phyloP scores from a whole-genome alignment of 257 asterid species.

The Solanum arcanum region DNA sequence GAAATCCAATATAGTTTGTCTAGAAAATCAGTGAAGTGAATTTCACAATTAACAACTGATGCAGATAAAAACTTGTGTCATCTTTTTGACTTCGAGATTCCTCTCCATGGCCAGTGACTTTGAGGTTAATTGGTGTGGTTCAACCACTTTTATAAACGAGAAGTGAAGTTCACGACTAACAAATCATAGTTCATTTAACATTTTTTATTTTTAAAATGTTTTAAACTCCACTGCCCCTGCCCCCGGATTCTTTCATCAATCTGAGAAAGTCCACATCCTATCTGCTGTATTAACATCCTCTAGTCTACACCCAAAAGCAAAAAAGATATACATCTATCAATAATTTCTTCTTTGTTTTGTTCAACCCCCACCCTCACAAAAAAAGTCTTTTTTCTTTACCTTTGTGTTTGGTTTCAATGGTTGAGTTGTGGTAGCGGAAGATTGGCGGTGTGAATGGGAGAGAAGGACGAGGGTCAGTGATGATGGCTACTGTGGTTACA shows the following conservation, averaged over 20 bases:
- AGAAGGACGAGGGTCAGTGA: not conserved
- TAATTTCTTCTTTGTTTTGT: not conserved
- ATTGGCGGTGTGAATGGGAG: not conserved
- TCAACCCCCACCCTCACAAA: not conserved
- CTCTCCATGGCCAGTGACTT: no score
- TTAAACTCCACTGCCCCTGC: not conserved
- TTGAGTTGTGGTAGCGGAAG: not conserved
- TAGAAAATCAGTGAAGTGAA: not conserved
- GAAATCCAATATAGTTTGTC: not conserved
- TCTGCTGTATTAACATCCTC: not conserved
- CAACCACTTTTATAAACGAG: no score
- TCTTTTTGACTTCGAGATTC: no score
- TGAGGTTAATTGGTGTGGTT: no score
- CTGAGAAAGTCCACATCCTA: not conserved
- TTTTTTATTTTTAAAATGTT: not conserved
- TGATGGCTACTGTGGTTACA: not conserved
- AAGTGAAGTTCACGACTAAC: not conserved
- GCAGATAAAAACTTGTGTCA: no score
- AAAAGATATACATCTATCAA: not conserved
- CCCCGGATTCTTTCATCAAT: not conserved
- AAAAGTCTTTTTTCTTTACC: not conserved
- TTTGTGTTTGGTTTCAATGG: not conserved
- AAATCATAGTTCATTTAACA: not conserved
- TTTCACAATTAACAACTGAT: not conserved
- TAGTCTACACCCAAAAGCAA: not conserved